Evolutionary conservation across 2,329 filamentous ascomycete genomes (phyloP), one percentile per base, ranked within the genome.

Genomic region (Ophiostoma sp.): DNA sequence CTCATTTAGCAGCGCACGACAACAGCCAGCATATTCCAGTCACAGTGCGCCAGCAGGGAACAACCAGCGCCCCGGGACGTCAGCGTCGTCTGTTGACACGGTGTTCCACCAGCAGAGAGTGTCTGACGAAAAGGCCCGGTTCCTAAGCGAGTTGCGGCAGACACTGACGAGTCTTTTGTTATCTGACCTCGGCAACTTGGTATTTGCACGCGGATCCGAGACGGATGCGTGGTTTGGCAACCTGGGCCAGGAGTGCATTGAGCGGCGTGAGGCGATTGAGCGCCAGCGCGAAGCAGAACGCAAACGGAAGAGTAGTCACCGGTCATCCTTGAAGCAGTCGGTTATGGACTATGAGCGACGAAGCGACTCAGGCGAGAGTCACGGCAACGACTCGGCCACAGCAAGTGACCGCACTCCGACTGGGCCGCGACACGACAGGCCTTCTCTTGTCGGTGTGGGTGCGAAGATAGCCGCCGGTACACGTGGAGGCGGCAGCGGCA

Each of bases 171-270:
- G 92, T 72, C 82, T 99, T 18, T 80, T 98, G 1, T 80, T 98
- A 40, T 98, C 94, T 65, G 95, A 99, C 76, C 82, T 98, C 4
- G 93, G 93, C 5, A 93, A 89, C 55, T 85, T 92, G 42, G 89
- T 97, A 1, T 95, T 96, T 77, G 87, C 88, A n/a, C 86, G 86
- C 66, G 95, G 95, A 3, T 96, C 93, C 58, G 95, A 99, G 79
- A 98, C 94, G 0, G 95, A 98, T 76, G 83, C 83, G 3, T 97
- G 94, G 90, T 95, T 97, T 73, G 83, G 85, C 66, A 85, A 85
- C 14, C 77, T 93, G 6, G 86, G 87, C 2, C 85, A 89, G 73
- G 81, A 89, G 72, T 89, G 86, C 74, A 86, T 88, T 66, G 85
- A 88, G 52, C 82, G 86, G 40, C 85, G 84, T 64, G 84, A 88